Percentiles rank a stretch among this genome's conserved stretches.
These are phyloP conservation scores for Warburgia ugandensis DNA, from an alignment of 164 flowering plant species.

Conservation along the genomic window DNA sequence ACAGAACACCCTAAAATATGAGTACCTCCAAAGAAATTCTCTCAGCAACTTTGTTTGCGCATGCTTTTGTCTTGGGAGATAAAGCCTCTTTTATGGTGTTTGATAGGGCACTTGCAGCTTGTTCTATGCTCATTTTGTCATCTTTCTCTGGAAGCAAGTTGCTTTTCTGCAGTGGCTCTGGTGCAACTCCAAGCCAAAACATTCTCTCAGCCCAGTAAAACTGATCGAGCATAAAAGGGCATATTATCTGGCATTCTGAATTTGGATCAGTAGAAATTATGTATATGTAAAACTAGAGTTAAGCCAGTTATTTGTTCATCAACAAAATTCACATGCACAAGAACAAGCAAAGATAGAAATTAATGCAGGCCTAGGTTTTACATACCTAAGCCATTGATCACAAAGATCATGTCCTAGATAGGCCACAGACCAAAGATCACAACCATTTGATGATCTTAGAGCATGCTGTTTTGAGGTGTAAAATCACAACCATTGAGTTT, in stretches of 20 bases:
- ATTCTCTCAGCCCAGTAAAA: conserved; percentile 97
- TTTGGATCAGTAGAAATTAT: neutral
- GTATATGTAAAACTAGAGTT: neutral
- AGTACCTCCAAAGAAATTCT: conserved; percentile 63
- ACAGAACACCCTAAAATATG: neutral
- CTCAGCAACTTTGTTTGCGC: conserved; percentile 50
- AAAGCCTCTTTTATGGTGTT: conserved; percentile 47
- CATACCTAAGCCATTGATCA: too few species aligned
- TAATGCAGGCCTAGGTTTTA: too few species aligned
- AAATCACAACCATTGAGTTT: too few species aligned
- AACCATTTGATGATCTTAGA: too few species aligned
- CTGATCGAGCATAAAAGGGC: conserved; percentile 92
- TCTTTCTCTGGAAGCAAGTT: conserved; percentile 54
- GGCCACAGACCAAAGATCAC: too few species aligned
- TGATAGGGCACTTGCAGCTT: conserved; percentile 44
- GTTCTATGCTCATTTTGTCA: conserved; percentile 32
- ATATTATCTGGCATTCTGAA: conserved; percentile 47
- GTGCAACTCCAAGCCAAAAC: conserved; percentile 95
- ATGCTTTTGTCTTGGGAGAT: conserved; percentile 43
- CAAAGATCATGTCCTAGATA: too few species aligned
- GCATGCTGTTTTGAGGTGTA: too few species aligned
- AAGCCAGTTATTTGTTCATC: too few species aligned
- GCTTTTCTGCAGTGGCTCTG: conserved; percentile 55
- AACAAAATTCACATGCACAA: too few species aligned
- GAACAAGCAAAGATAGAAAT: too few species aligned